phyloP scores from a whole-genome alignment of 202 grass and related monocot genomes.

The Brachypodium distachyon region DNA sequence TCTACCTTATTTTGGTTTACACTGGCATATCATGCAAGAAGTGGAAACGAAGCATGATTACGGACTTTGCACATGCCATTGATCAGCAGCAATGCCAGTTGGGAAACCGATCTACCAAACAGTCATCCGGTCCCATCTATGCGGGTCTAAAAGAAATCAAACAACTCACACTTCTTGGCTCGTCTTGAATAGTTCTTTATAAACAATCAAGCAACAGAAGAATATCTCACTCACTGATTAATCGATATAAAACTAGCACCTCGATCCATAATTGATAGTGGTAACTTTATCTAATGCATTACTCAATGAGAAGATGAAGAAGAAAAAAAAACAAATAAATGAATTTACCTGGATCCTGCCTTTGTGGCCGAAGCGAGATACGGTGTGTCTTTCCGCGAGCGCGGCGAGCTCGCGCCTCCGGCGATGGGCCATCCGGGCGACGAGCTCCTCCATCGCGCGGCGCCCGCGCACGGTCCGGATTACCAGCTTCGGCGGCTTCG shows the following conservation, averaged over 20 bases:
- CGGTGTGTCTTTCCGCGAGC: slow-evolving; percentile 41
- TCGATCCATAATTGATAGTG: background rate
- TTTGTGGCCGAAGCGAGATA: slow-evolving; percentile 58
- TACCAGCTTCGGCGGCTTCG: background rate
- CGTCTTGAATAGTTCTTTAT: slow-evolving; percentile 12
- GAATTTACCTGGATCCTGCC: slow-evolving; percentile 73
- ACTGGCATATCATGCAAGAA: background rate
- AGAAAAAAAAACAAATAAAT: background rate
- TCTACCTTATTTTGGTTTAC: background rate
- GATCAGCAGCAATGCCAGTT: slow-evolving; percentile 35
- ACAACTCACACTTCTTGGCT: slow-evolving; percentile 26
- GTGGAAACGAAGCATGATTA: slow-evolving; percentile 21
- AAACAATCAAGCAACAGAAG: slow-evolving; percentile 11
- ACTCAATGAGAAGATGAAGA: background rate
- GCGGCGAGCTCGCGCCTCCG: slow-evolving; percentile 56
- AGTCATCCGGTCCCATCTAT: slow-evolving; percentile 17
- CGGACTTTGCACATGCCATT: slow-evolving; percentile 35
- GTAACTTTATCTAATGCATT: background rate
- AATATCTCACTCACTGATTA: slow-evolving; percentile 15
- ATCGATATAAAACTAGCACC: background rate
- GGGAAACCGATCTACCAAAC: slow-evolving; percentile 54
- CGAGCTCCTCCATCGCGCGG: slow-evolving; percentile 59
- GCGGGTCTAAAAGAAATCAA: slow-evolving; percentile 27
- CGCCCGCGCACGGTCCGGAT: slow-evolving; percentile 55
- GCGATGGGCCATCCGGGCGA: slow-evolving; percentile 56